Percentiles rank a stretch among this genome's conserved stretches.
Evolutionary conservation across 2,329 filamentous ascomycete species (phyloP).

Genomic region (Xylaria hypoxylon): DNA sequence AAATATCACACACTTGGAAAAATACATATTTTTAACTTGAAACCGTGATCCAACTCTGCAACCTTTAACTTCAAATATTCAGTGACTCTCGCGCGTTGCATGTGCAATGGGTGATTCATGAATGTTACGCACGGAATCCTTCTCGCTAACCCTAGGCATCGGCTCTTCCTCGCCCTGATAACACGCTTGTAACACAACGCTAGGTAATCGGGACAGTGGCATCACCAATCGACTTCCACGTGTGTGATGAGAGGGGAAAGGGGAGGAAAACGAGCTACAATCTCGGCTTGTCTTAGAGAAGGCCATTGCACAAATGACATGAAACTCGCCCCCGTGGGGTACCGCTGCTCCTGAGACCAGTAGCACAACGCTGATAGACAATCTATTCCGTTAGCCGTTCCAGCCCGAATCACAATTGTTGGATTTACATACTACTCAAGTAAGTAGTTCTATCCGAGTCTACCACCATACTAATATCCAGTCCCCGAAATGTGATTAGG

Average conservation of each 20-base stretch:
- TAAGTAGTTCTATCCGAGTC: conserved; percentile 11
- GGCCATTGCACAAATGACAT: conserved; percentile 14
- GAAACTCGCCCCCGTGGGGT: conserved; percentile 26
- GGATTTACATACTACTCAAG: background rate
- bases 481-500: background rate
- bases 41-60: conserved; percentile 11
- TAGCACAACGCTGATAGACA: background rate
- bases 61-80: background rate
- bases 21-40: conserved; percentile 7
- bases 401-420: conserved; percentile 2
- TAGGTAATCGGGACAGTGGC: conserved; percentile 19
- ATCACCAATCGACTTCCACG: conserved; percentile 10
- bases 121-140: conserved; percentile 15
- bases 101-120: conserved; percentile 18
- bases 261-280: background rate
- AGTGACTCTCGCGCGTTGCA: conserved; percentile 5
- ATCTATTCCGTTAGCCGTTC: background rate
- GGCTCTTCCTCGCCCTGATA: conserved; percentile 6
- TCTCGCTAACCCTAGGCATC: conserved; percentile 11
- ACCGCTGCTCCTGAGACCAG: background rate
- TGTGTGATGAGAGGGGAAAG: conserved; percentile 1
- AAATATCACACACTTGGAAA: background rate
- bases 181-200: conserved; percentile 23
- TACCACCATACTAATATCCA: background rate
- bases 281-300: conserved; percentile 1